These are phyloP conservation scores for Hippophae gyantsensis DNA, from an alignment of 306 rosid species.

Conservation along the genomic window DNA sequence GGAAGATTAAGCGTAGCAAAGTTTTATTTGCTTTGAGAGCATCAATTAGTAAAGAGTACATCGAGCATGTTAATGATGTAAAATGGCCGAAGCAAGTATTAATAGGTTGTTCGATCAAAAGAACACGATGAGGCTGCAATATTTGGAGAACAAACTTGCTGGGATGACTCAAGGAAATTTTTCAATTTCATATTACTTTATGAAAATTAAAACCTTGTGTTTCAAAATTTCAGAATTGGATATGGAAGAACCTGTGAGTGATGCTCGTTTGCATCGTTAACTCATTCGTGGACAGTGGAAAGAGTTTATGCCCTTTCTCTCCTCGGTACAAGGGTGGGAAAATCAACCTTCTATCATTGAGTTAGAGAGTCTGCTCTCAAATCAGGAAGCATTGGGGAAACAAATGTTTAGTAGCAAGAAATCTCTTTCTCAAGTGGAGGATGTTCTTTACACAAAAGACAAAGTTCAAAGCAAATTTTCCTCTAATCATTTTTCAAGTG, in stretches of 20 bases:
- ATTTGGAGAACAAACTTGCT: slow-evolving; percentile 4
- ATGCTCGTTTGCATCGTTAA: neutral
- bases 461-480: neutral
- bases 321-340: slow-evolving; percentile 9
- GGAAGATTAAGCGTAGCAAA: too few species aligned
- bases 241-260: neutral
- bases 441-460: slow-evolving; percentile 3
- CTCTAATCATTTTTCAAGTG: neutral
- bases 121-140: neutral
- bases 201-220: neutral
- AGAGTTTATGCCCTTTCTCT: slow-evolving; percentile 2
- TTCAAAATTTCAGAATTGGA: slow-evolving; percentile 8
- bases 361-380: slow-evolving; percentile 6
- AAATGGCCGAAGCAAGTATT: neutral
- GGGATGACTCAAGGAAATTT: neutral
- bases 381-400: slow-evolving; percentile 11
- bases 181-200: slow-evolving; percentile 7
- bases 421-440: neutral
- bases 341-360: slow-evolving; percentile 5
- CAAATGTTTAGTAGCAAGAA: slow-evolving; percentile 1
- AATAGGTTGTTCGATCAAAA: neutral
- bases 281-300: slow-evolving; percentile 5
- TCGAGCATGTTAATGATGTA: neutral
- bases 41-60: too few species aligned
- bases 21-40: too few species aligned